Evolutionary conservation across 2,329 filamentous ascomycete genomes (phyloP).

Genomic region (Alternaria dauci): DNA sequence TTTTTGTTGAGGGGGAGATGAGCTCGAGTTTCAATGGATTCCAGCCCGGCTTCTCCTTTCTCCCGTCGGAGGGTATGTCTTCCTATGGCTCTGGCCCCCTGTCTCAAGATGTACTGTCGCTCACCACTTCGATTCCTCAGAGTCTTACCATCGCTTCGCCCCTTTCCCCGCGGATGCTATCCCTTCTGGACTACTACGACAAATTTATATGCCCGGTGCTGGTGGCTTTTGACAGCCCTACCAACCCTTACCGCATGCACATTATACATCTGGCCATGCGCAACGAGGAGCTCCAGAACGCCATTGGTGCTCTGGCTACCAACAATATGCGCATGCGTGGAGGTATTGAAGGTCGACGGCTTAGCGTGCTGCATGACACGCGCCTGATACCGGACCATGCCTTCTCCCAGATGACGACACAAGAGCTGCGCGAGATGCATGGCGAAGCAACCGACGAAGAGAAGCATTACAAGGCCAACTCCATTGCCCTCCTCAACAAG

Average conservation of each 20-base stretch:
- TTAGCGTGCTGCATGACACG: slow-evolving; percentile 43
- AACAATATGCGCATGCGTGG: slow-evolving; percentile 90
- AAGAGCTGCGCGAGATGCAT: slow-evolving; percentile 51
- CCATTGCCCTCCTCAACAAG: slow-evolving; percentile 82
- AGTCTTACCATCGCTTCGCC: slow-evolving; percentile 62
- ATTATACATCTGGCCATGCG: slow-evolving; percentile 78
- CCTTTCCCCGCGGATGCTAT: slow-evolving; percentile 80
- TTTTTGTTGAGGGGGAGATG: slow-evolving; percentile 51
- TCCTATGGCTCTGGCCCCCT: slow-evolving; percentile 51
- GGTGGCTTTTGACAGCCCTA: slow-evolving; percentile 84
- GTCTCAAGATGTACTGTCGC: slow-evolving; percentile 49
- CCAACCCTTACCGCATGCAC: slow-evolving; percentile 84
- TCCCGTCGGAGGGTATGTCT: slow-evolving; percentile 53
- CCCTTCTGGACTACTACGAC: slow-evolving; percentile 92
- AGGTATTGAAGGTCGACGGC: slow-evolving; percentile 61
- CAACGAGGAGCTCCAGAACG: slow-evolving; percentile 87
- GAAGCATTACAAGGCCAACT: slow-evolving; percentile 82
- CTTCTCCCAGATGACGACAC: slow-evolving; percentile 48
- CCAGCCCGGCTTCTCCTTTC: slow-evolving; percentile 51
- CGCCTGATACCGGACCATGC: slow-evolving; percentile 49
- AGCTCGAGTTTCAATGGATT: slow-evolving; percentile 49
- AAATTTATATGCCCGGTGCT: slow-evolving; percentile 91
- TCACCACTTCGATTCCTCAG: slow-evolving; percentile 54
- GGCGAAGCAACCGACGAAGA: slow-evolving; percentile 75
- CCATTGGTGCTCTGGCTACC: slow-evolving; percentile 85